Conservation (phyloP, 208 protist species). For the Wallacemonas rigidus region DNA sequence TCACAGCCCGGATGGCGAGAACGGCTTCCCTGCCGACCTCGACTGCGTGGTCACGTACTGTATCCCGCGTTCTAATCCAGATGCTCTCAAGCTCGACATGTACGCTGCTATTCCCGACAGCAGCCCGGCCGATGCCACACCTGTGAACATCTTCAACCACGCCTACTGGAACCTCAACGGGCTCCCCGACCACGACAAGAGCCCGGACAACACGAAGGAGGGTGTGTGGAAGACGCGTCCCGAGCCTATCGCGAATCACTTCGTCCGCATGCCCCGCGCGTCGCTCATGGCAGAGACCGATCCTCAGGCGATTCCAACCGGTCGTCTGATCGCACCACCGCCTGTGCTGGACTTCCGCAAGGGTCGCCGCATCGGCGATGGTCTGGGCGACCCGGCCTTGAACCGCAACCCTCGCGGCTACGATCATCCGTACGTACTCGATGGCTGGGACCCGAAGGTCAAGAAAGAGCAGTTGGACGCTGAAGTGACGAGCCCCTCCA, state of each 20-base stretch:
- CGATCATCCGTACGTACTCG: conserved; percentile 52
- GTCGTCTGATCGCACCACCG: conserved; percentile 31
- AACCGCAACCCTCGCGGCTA: conserved; percentile 59
- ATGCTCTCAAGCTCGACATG: conserved; percentile 33
- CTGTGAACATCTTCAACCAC: conserved; percentile 69
- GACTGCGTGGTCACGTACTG: conserved; percentile 34
- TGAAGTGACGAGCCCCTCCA: conserved; percentile 42
- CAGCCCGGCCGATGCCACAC: conserved; percentile 36
- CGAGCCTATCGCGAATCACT: conserved; percentile 39
- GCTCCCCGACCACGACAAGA: conserved; percentile 27
- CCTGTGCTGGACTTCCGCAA: conserved; percentile 46
- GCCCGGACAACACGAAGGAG: conserved; percentile 5
- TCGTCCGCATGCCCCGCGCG: conserved; percentile 41
- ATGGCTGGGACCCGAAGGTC: conserved; percentile 37
- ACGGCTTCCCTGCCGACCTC: conserved; percentile 42
- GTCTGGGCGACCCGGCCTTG: conserved; percentile 34
- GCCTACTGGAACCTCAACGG: conserved; percentile 70
- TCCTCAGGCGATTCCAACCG: conserved; percentile 41
- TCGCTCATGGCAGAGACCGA: conserved; percentile 37
- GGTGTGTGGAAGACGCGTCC: conserved; percentile 22
- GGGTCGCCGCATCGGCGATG: conserved; percentile 33
- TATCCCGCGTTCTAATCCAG: conserved; percentile 27
- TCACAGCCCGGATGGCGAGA: conserved; percentile 38
- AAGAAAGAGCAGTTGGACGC: conserved; percentile 44
- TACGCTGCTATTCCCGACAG: conserved; percentile 31